Conservation (phyloP, 2,329 filamentous ascomycete species). For the Rosellinia necatrix region DNA sequence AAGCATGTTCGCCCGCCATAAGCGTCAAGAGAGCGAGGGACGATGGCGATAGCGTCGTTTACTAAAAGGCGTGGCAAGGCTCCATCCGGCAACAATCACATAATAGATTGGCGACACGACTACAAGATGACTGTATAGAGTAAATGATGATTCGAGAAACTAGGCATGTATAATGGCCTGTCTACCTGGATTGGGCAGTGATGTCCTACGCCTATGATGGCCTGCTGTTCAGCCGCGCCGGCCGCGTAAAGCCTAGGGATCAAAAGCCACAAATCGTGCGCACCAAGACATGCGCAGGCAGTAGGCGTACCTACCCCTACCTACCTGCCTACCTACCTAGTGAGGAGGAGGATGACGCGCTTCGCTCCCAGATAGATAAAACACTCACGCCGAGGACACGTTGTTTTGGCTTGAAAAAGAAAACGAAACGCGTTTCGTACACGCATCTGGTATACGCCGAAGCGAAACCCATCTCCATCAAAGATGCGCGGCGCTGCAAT, state of each 20-base stretch:
- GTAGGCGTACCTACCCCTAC: too few species aligned
- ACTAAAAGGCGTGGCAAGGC: neutral
- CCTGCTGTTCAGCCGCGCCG: conserved; percentile 23
- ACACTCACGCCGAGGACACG: conserved; percentile 11
- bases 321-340: too few species aligned
- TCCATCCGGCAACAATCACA: neutral
- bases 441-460: conserved; percentile 4
- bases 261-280: conserved; percentile 6
- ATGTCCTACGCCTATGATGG: too few species aligned
- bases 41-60: conserved; percentile 7
- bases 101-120: neutral
- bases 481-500: conserved; percentile 19
- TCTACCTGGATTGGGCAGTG: too few species aligned
- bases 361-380: conserved; percentile 2
- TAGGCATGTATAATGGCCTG: too few species aligned
- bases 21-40: conserved; percentile 15
- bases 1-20: conserved; percentile 2
- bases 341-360: conserved; percentile 19
- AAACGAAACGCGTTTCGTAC: conserved; percentile 18
- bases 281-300: conserved; percentile 13
- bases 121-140: conserved; percentile 9
- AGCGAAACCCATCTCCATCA: conserved; percentile 17
- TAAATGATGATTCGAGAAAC: neutral
- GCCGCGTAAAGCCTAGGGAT: conserved; percentile 21
- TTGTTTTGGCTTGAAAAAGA: conserved; percentile 10